Evolutionary conservation across 768 basidiomycete species (phyloP), one percentile per base, ranked within the genome.

Genomic region (Suillus spraguei): DNA sequence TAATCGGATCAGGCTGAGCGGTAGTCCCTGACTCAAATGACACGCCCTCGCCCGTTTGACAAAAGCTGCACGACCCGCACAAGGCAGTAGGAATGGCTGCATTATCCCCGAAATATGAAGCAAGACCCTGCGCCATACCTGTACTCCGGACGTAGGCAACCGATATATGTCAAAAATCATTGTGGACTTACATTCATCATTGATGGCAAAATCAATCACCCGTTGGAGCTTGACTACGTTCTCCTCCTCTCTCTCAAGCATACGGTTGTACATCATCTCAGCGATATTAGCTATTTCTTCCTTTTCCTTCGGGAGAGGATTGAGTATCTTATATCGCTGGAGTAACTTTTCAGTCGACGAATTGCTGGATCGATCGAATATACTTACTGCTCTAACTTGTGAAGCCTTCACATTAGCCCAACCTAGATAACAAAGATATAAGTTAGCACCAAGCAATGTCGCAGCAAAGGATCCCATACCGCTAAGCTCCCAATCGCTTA

Each of bases 11-110:
- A 33, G 77, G 64, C 32, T 65, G 56, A 20, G 67, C 58, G 24
- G 65, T 47, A 33, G 68, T 59, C 22, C 64, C 64, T 41, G 69
- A 60, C 38, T 70, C 64, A 64, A 81, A 81, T 14, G 72, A 64
- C 8, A 77, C 67, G 6, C 74, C 69, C 28, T 76, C 65, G 3
- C 78, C 78, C 7, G 73, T 77, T 35, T 58, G 66, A 68, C 83
- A 83, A 71, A 79, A 81, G 38, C 77, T 80, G 73, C 83, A 84
- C 14, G 65, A 66, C 1, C 74, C 77, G 63, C 82, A 85, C 64
- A 76, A 72, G 3, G 76, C 76, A 17, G 73, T 73, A 1, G 79
- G 77, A 0, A 82, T 78, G 8, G 76, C 78, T 38, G 74, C 72
- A 28, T 68, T 64, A 62, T 83, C 79, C 17, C 82, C 82, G 59